phyloP scores from a whole-genome alignment of 2,329 filamentous ascomycete species.

The Alternaria sp. region DNA sequence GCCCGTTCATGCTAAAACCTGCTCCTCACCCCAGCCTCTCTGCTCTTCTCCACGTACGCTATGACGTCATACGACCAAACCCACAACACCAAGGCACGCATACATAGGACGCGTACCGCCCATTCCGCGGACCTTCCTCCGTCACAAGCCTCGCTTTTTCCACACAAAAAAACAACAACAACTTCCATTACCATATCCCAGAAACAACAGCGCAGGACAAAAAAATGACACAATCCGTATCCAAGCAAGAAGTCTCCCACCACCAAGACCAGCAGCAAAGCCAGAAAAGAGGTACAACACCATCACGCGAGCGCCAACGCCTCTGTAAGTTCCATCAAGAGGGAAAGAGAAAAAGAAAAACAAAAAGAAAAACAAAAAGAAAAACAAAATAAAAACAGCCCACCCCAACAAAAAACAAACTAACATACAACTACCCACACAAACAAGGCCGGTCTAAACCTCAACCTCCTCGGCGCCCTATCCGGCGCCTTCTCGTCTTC shows the following conservation, averaged over 20 bases:
- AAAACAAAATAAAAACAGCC: too few relatives aligned
- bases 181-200: too few relatives aligned
- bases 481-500: constrained; percentile 44
- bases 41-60: constrained; percentile 6
- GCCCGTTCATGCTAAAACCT: constrained; percentile 20
- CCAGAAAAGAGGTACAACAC: constrained; percentile 41
- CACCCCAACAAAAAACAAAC: too few relatives aligned
- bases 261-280: constrained; percentile 37
- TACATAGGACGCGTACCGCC: constrained; percentile 12
- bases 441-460: constrained; percentile 40
- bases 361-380: too few relatives aligned
- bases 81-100: constrained; percentile 16
- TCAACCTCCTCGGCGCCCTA: constrained; percentile 50
- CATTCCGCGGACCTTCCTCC: neutral
- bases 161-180: neutral
- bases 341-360: too few relatives aligned
- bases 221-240: constrained; percentile 37
- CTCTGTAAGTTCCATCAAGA: constrained; percentile 28
- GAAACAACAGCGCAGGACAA: neutral
- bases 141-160: neutral
- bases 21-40: constrained; percentile 6
- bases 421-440: neutral
- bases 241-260: constrained; percentile 25
- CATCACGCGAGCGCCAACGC: constrained; percentile 45
- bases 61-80: constrained; percentile 32